A percentile compares a stretch with the other conserved stretches of the same genome.
These are phyloP conservation scores for Nothophytophthora sp. DNA, from an alignment of 352 stramenopile genomes.

Conservation along the genomic window DNA sequence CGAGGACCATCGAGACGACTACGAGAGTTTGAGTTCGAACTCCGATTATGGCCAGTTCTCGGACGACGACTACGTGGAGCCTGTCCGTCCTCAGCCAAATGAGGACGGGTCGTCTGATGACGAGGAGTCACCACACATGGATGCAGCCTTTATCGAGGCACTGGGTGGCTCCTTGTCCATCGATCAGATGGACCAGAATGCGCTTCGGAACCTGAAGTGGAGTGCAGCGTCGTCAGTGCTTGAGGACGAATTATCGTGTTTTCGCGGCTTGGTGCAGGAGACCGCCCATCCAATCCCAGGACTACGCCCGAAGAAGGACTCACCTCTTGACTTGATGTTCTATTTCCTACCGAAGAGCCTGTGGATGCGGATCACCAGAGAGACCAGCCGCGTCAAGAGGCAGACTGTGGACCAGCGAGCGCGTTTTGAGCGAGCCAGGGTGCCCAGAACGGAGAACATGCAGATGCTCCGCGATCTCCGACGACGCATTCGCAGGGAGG, in stretches of 20 bases:
- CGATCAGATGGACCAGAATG: not conserved
- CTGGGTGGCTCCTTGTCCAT: slow-evolving; percentile 6
- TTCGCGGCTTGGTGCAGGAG: not conserved
- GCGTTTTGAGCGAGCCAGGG: not conserved
- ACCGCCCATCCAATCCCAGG: not conserved
- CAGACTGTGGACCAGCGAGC: not conserved
- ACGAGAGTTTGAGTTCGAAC: not conserved
- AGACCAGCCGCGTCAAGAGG: not conserved
- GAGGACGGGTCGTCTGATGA: not conserved
- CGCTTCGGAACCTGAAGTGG: not conserved
- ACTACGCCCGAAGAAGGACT: not conserved
- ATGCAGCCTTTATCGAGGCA: slow-evolving; percentile 4
- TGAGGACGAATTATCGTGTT: not conserved
- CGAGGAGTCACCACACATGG: not conserved
- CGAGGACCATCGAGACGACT: not conserved
- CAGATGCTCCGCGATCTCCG: too few relatives aligned
- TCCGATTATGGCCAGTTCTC: too few relatives aligned
- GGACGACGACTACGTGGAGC: not conserved
- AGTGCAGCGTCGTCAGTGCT: not conserved
- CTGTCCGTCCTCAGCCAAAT: too few relatives aligned
- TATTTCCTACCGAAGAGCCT: not conserved
- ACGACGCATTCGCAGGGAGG: too few relatives aligned
- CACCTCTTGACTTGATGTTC: not conserved
- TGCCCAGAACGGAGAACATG: not conserved
- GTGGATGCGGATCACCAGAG: not conserved